These are phyloP conservation scores for Paracoccidioides brasiliensis DNA, from an alignment of 2,329 filamentous ascomycete genomes.

Conservation along the genomic window DNA sequence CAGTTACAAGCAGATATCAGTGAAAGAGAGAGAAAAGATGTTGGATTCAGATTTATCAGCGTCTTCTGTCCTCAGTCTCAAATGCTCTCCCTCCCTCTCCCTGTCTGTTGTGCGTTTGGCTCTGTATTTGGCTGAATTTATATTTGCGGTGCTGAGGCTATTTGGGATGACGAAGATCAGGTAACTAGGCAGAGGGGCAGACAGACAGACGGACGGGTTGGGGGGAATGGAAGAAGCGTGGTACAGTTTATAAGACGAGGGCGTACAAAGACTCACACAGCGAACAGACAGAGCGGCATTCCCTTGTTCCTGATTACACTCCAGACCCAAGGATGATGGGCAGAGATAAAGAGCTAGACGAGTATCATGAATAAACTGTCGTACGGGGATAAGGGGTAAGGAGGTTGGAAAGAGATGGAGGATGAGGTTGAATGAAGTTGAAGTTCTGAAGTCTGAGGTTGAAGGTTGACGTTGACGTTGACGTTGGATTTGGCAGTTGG, in stretches of 20 bases:
- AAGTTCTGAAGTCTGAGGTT: neutral
- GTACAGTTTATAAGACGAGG: conserved; percentile 11
- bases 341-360: neutral
- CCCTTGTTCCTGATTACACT: neutral
- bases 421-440: neutral
- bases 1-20: neutral
- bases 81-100: neutral
- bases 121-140: neutral
- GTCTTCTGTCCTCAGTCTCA: neutral
- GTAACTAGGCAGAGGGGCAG: neutral
- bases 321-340: conserved; percentile 1
- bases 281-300: conserved; percentile 7
- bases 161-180: conserved; percentile 1
- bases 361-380: neutral
- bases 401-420: neutral
- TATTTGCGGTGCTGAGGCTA: neutral
- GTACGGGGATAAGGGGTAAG: neutral
- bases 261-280: conserved; percentile 11
- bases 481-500: too few species aligned
- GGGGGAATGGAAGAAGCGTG: conserved; percentile 7
- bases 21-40: neutral
- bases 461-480: too few species aligned
- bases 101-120: neutral
- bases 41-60: neutral
- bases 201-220: neutral